Conservation (phyloP, 1,139 yeast species). For the Lipomyces yarrowii region DNA sequence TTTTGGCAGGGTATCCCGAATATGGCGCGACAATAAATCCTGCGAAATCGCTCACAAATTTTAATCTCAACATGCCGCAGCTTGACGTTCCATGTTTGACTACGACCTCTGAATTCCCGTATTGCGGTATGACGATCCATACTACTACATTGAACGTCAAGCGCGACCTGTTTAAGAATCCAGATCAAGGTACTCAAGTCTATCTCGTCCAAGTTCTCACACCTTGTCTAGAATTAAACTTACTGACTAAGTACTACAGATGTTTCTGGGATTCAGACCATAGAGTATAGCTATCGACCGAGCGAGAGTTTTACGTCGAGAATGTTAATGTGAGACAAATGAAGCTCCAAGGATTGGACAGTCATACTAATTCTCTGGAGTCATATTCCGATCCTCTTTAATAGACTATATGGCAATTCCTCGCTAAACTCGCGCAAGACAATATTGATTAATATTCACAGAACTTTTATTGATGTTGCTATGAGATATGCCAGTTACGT, state of each 20-base stretch:
- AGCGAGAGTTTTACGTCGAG: conserved; percentile 16
- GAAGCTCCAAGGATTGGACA: background rate
- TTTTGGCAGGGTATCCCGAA: conserved; percentile 46
- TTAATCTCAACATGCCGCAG: conserved; percentile 24
- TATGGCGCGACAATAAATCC: conserved; percentile 66
- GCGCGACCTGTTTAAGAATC: conserved; percentile 28
- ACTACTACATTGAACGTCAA: conserved; percentile 29
- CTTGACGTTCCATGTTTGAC: conserved; percentile 18
- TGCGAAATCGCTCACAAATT: conserved; percentile 53
- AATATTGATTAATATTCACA: conserved; percentile 29
- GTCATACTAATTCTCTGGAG: background rate
- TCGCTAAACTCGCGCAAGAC: conserved; percentile 27
- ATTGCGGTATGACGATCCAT: conserved; percentile 33
- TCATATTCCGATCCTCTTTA: conserved; percentile 12
- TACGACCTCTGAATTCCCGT: conserved; percentile 27
- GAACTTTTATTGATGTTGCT: conserved; percentile 30
- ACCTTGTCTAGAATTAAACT: background rate
- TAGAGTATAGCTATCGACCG: conserved; percentile 25
- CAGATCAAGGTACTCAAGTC: conserved; percentile 10
- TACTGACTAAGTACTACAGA: conserved; percentile 11
- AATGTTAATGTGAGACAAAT: conserved; percentile 21
- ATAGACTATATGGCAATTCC: conserved; percentile 21
- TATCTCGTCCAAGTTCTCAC: background rate
- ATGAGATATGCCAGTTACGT: conserved; percentile 27
- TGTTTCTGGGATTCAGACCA: conserved; percentile 22